A percentile compares a stretch with the other conserved stretches of the same genome.
Conservation (phyloP, 2,329 filamentous ascomycete species). For the Lachnum nothofagi region DNA sequence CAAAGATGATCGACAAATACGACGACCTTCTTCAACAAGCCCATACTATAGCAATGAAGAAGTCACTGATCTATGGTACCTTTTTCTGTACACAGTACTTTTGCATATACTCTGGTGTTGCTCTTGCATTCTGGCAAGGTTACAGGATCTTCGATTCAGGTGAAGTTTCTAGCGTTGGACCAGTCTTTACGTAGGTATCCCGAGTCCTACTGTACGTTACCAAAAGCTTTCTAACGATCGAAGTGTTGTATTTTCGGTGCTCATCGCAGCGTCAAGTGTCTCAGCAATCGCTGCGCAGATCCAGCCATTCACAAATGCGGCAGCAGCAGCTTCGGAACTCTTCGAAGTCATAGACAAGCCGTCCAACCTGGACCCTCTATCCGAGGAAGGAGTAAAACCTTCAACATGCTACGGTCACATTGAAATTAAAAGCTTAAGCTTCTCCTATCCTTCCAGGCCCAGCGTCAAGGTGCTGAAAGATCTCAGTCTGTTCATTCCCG, state of each 20-base stretch:
- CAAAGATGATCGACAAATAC: slow-evolving; percentile 40
- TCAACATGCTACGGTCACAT: slow-evolving; percentile 12
- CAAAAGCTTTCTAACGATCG: too few relatives aligned
- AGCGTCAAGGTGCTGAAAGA: slow-evolving; percentile 77
- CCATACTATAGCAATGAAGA: slow-evolving; percentile 37
- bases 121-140: slow-evolving; percentile 49
- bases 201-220: too few relatives aligned
- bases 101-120: slow-evolving; percentile 44
- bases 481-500: slow-evolving; percentile 61
- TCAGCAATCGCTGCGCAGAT: slow-evolving; percentile 45
- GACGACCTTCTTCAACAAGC: slow-evolving; percentile 40
- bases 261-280: too few relatives aligned
- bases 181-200: slow-evolving; percentile 40
- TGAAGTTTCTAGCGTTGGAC: slow-evolving; percentile 42
- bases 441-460: slow-evolving; percentile 46
- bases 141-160: slow-evolving; percentile 42
- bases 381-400: slow-evolving; percentile 32
- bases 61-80: slow-evolving; percentile 40
- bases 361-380: slow-evolving; percentile 41
- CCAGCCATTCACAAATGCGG: slow-evolving; percentile 42
- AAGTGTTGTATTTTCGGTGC: slow-evolving; percentile 32
- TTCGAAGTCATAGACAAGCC: slow-evolving; percentile 45
- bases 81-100: slow-evolving; percentile 45
- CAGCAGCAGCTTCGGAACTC: slow-evolving; percentile 43
- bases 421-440: slow-evolving; percentile 9